Evolutionary conservation across 2,329 filamentous ascomycete genomes (phyloP).

Genomic region (Aspergillus sp.): DNA sequence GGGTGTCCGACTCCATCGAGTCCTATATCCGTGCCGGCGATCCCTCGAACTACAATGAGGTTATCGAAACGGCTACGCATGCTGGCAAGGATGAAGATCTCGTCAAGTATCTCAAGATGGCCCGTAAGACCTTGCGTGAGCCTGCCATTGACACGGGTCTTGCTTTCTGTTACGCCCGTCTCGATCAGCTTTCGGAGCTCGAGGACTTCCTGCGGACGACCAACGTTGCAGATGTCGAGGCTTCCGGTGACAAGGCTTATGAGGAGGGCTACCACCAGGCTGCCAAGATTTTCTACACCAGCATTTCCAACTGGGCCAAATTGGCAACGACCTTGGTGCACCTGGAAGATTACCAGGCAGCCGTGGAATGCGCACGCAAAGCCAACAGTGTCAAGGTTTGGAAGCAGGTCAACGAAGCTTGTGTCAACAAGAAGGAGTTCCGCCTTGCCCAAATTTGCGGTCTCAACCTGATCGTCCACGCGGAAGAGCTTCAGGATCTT

Average conservation of each 20-base stretch:
- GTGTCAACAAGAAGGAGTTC: conserved; percentile 97
- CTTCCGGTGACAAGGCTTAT: conserved; percentile 97
- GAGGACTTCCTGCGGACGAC: conserved; percentile 93
- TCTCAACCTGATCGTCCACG: conserved; percentile 95
- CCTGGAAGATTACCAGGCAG: conserved; percentile 93
- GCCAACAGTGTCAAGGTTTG: conserved; percentile 99
- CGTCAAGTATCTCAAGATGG: conserved; percentile 95
- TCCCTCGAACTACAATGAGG: conserved; percentile 88
- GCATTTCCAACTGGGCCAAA: conserved; percentile 99
- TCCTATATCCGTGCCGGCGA: conserved; percentile 96
- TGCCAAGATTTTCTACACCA: conserved; percentile 97
- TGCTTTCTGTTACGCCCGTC: conserved; percentile 88
- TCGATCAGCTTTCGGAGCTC: conserved; percentile 87
- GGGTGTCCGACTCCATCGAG: conserved; percentile 87
- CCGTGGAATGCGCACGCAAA: conserved; percentile 95
- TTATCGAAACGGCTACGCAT: conserved; percentile 92
- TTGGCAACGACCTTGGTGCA: conserved; percentile 97
- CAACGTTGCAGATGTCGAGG: conserved; percentile 94
- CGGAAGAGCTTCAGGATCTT: conserved; percentile 87
- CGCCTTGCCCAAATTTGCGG: conserved; percentile 97
- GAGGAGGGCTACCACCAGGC: conserved; percentile 92
- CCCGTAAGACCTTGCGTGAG: conserved; percentile 93
- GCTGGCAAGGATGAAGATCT: conserved; percentile 98
- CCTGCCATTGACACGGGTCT: conserved; percentile 89
- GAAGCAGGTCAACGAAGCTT: conserved; percentile 97